Conservation (phyloP, 2,329 filamentous ascomycete species). For the Tolypocladium pustulatum region DNA sequence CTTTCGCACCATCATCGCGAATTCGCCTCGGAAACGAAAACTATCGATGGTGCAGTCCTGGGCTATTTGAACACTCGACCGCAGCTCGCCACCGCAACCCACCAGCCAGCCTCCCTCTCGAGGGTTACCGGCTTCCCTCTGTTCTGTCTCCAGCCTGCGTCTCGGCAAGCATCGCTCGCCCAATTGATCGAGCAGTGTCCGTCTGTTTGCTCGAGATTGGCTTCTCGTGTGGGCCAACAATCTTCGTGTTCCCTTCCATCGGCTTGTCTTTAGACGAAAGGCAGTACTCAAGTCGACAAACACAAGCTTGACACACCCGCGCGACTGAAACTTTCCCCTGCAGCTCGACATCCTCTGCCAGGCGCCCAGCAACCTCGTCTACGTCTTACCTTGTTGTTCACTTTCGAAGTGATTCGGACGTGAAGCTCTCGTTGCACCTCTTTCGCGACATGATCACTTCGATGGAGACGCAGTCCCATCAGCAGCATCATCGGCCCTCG, state of each 20-base stretch:
- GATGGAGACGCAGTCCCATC: constrained; percentile 11
- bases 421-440: not conserved
- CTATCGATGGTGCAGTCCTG: not conserved
- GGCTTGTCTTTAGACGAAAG: not conserved
- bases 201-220: constrained; percentile 3
- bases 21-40: not conserved
- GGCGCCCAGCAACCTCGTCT: not conserved
- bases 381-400: not conserved
- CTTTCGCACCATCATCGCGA: not conserved
- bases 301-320: not conserved
- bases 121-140: not conserved
- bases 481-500: constrained; percentile 4
- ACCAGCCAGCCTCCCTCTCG: not conserved
- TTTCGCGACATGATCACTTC: not conserved
- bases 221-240: not conserved
- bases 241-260: not conserved
- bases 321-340: not conserved
- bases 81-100: not conserved
- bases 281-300: not conserved
- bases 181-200: constrained; percentile 1
- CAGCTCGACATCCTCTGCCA: not conserved
- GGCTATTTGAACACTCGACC: not conserved
- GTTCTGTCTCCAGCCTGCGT: not conserved
- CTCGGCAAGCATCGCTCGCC: not conserved
- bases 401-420: not conserved